Evolutionary conservation across 2,329 filamentous ascomycete genomes (phyloP).

Genomic region (Tolypocladium amazonense): DNA sequence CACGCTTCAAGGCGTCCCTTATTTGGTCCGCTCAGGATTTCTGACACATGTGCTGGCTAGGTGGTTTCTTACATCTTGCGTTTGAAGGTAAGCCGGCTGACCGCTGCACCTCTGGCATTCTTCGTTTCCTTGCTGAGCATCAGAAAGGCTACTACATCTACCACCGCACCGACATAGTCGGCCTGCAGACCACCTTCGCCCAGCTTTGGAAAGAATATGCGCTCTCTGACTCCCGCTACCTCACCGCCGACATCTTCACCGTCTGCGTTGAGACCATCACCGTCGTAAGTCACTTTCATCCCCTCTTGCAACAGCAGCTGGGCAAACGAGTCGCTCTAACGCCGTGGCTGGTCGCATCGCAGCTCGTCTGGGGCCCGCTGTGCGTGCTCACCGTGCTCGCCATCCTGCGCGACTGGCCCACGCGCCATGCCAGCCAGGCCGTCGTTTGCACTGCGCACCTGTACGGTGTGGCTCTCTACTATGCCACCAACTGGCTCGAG

Average conservation of each 20-base stretch:
- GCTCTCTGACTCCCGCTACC: slow-evolving; percentile 75
- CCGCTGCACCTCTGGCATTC: neutral
- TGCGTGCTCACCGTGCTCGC: slow-evolving; percentile 37
- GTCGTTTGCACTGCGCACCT: slow-evolving; percentile 42
- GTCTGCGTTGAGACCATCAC: slow-evolving; percentile 82
- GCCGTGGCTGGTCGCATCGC: neutral
- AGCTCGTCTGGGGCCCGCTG: slow-evolving; percentile 49
- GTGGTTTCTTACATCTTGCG: slow-evolving; percentile 62
- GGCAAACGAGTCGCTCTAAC: neutral
- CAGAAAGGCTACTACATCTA: slow-evolving; percentile 62
- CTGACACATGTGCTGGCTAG: slow-evolving; percentile 20
- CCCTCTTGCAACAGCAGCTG: neutral
- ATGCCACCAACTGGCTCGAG: slow-evolving; percentile 44
- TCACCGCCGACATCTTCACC: slow-evolving; percentile 73
- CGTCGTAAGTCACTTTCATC: slow-evolving; percentile 41
- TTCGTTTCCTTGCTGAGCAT: slow-evolving; percentile 1
- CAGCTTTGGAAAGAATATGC: slow-evolving; percentile 93
- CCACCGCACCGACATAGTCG: slow-evolving; percentile 55
- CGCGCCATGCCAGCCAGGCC: slow-evolving; percentile 41
- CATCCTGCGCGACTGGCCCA: slow-evolving; percentile 30
- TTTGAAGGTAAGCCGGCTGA: slow-evolving; percentile 55
- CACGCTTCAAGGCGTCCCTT: neutral
- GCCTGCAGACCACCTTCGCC: slow-evolving; percentile 62
- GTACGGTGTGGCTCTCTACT: slow-evolving; percentile 55
- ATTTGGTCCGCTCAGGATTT: neutral